Evolutionary conservation across 176 grass and related monocot species (phyloP), one percentile per base, ranked within the genome.

Genomic region (Rhipidocladum racemiflorum): DNA sequence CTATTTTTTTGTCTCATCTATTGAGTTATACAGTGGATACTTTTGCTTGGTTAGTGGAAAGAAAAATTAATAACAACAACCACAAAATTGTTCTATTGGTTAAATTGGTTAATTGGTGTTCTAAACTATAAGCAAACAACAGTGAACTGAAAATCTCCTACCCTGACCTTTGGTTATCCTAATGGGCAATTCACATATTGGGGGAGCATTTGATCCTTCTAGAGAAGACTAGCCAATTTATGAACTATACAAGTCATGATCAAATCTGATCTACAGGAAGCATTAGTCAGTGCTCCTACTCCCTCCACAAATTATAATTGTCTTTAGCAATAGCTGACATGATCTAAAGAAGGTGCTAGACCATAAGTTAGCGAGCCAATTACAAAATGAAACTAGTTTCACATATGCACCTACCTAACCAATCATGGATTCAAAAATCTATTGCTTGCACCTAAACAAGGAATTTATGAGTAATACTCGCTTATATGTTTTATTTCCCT

Each of bases 141-240:
- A 24, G 48, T 17, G 23, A 53, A 8, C 2, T 54, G 16, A n/a
- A 14, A n/a, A 74, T 13, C 2, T 40, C 65, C 32, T 61, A 15
- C 35, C 55, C 20, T 46, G 39, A 35, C 21, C 29, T 59, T 77
- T 69, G 20, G 63, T 45, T 69, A 51, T 38, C 20, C 27, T 35
- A 77, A 49, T 57, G 73, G 59, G 27, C 50, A 59, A 76, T 25
- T 12, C 17, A 38, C 20, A 61, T 25, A 48, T 2, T 17, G 9
- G 6, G 62, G 67, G 23, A 50, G 30, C 27, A 76, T 44, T 84
- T 84, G 46, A 68, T 59, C 72, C 62, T 68, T 84, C 61, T 20
- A 18, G 49, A 51, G 49, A 20, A 51, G 49, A 51, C 17, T 51
- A 20, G 49, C 49, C 49, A 51, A 51, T 20, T 51, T 51, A 51